Evolutionary conservation across 345 rosid species (phyloP), one percentile per base, ranked within the genome.

Genomic region (Punica granatum): DNA sequence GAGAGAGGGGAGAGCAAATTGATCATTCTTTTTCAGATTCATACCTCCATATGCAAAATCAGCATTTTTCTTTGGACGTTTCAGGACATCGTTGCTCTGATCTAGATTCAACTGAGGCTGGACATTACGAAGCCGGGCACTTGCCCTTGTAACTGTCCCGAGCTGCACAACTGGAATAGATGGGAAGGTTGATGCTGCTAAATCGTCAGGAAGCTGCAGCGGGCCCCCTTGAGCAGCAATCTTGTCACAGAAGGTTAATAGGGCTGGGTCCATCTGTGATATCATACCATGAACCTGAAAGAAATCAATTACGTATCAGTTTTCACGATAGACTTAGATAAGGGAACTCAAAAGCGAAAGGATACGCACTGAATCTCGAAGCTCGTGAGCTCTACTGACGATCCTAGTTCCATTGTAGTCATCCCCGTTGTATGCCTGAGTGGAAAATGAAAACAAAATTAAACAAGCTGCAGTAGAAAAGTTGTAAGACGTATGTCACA

Each of bases 211-310:
- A 71, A 91, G 73, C 71, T 77, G 80, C 28, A 81, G 69, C 13
- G 97, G 99, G 73, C 98, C 98, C 41, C 98, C 99, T 82, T 89
- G 85, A 63, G 77, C 83, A 26, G 86, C 88, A 56, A 95, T 92
- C 83, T 95, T 95, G 66, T 95, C 98, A 72, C 98, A 95, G 75
- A 66, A 84, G 30, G 86, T 78, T 32, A 90, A 79, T 44, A 95
- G 86, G 48, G 98, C 89, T 75, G 98, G 94, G 70, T 95, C 99
- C 97, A 95, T 92, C 81, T 95, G 97, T n/a, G 99, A 83, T 69
- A 95, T 74, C 99, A 95, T 92, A 75, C 97, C 97, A 66, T 90
- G 88, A 70, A 95, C 99, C 99, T 95, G 81, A 64, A 73, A 68
- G 32, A 19, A 70, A 28, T 32, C 46, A 51, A 35, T 60, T 23